Conservation (phyloP, 1,284 basidiomycete species). For the Moniliophthora roreri region DNA sequence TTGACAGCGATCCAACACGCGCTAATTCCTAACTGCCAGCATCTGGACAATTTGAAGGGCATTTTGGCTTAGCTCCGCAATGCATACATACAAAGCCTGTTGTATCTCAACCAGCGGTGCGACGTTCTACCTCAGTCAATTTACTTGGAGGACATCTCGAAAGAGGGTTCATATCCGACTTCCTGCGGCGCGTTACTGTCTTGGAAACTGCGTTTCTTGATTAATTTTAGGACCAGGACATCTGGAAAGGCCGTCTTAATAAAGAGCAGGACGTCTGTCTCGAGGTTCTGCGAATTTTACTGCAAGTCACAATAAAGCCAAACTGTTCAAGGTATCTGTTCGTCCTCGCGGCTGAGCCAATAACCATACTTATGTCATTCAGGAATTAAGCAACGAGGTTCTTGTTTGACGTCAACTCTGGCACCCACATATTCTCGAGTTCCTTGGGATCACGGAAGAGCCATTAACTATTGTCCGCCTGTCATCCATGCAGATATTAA, state of each 20-base stretch:
- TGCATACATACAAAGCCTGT: neutral
- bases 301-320: neutral
- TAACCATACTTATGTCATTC: neutral
- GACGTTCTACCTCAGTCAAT: neutral
- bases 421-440: constrained; percentile 17
- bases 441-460: constrained; percentile 14
- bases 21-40: neutral
- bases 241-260: constrained; percentile 11
- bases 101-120: neutral
- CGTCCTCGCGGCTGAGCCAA: neutral
- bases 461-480: constrained; percentile 8
- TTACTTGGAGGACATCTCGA: neutral
- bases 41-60: neutral
- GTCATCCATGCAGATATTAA: constrained; percentile 20
- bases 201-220: too few relatives aligned
- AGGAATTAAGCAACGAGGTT: constrained; percentile 14
- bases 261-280: constrained; percentile 8
- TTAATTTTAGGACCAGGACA: constrained; percentile 7
- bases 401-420: constrained; percentile 17
- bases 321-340: constrained; percentile 5
- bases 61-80: neutral
- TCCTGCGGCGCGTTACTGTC: neutral
- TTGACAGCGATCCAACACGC: neutral
- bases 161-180: neutral
- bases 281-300: constrained; percentile 14